A percentile compares a stretch with the other conserved stretches of the same genome.
phyloP scores from a whole-genome alignment of 768 basidiomycete species.

The Mycena kentingensis region DNA sequence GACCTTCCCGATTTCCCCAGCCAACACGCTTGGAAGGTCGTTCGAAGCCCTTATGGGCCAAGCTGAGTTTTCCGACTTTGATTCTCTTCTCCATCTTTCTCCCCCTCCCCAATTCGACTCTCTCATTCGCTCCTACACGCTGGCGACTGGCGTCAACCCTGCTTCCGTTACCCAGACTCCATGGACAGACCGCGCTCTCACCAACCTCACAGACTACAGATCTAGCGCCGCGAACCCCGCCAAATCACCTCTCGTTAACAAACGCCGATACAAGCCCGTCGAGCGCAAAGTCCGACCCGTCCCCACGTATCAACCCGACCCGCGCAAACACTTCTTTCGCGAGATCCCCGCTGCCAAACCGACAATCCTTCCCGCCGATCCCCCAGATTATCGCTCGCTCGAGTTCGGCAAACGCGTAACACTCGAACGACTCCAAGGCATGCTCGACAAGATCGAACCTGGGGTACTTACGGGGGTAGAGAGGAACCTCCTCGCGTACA shows the following conservation, averaged over 20 bases:
- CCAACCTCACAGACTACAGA: not conserved
- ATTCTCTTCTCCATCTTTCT: conserved; percentile 21
- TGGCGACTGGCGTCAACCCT: not conserved
- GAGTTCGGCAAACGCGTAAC: conserved; percentile 7
- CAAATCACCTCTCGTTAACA: not conserved
- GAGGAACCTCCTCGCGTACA: conserved; percentile 17
- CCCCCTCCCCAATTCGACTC: not conserved
- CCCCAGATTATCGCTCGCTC: conserved; percentile 6
- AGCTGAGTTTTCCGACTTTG: conserved; percentile 15
- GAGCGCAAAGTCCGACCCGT: conserved; percentile 30
- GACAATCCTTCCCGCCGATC: conserved; percentile 5
- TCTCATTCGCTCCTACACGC: not conserved
- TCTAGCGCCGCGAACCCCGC: not conserved
- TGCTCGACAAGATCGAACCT: conserved; percentile 19
- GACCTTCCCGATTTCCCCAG: conserved; percentile 12
- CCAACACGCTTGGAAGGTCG: conserved; percentile 19
- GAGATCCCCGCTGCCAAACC: conserved; percentile 5
- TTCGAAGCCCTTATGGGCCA: conserved; percentile 16
- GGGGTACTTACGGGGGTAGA: conserved; percentile 10
- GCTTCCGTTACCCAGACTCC: not conserved
- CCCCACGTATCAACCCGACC: conserved; percentile 28
- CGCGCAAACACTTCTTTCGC: conserved; percentile 12
- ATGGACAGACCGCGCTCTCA: conserved; percentile 1
- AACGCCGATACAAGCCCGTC: conserved; percentile 30
- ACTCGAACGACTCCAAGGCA: conserved; percentile 11